A percentile compares a stretch with the other conserved stretches of the same genome.
Conservation (phyloP, 2,329 filamentous ascomycete genomes). For the Paecilomyces sp. region DNA sequence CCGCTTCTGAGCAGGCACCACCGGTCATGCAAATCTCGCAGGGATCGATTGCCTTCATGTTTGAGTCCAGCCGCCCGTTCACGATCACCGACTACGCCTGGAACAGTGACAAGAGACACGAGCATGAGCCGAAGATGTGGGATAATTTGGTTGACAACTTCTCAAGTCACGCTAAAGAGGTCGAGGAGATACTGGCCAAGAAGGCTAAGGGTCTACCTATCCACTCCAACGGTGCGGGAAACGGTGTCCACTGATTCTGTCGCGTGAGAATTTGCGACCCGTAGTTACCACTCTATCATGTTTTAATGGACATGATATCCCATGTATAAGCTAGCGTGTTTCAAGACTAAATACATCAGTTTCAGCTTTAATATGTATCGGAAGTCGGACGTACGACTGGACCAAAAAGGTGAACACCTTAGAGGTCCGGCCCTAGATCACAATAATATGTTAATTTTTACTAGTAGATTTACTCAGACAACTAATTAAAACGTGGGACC, state of each 20-base stretch:
- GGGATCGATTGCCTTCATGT: constrained; percentile 28
- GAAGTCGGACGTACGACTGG: too few relatives aligned
- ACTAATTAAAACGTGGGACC: too few relatives aligned
- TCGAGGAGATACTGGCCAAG: constrained; percentile 38
- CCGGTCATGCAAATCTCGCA: constrained; percentile 24
- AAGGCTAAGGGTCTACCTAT: constrained; percentile 13
- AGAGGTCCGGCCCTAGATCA: too few relatives aligned
- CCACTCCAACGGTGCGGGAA: neutral
- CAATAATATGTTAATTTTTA: too few relatives aligned
- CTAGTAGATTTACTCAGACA: too few relatives aligned
- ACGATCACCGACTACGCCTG: constrained; percentile 30
- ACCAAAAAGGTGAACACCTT: too few relatives aligned
- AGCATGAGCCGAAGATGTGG: constrained; percentile 48
- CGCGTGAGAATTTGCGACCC: neutral
- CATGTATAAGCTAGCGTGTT: neutral
- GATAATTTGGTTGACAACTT: constrained; percentile 50
- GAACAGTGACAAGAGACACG: constrained; percentile 33
- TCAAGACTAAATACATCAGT: neutral
- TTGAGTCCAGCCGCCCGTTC: constrained; percentile 26
- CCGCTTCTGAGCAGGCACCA: constrained; percentile 17
- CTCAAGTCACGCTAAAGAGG: constrained; percentile 38
- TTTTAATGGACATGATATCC: neutral
- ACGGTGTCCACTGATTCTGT: neutral
- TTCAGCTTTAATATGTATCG: neutral
- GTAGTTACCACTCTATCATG: neutral